Base-by-base conservation (phyloP, 352 stramenopile species). In the Phytopythium delawarense region DNA sequence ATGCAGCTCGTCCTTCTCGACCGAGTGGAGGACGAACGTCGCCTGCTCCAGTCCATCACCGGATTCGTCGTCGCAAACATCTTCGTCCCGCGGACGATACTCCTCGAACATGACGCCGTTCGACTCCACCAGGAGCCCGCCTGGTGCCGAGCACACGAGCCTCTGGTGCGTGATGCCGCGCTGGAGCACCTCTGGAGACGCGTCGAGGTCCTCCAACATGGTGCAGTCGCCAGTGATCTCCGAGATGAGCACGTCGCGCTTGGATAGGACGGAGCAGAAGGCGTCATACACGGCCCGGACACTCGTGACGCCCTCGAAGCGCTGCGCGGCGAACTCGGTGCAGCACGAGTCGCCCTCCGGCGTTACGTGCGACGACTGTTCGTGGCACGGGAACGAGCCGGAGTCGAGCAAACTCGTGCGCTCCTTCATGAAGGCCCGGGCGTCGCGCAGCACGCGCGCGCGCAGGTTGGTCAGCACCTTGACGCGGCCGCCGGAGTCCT, bases 1-100 rank as follows among this genome's bases (percentile, higher is more conserved):
- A 16, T 76, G 68, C 54, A 76, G 39, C 1, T 82, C 69, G 39
- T 82, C 71, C 34, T 67, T 67, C 16, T 76, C 74, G 15, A 79
- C 63, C 8, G 39, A 69, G 53, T 79, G 71, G 48, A 70, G 61
- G 2, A 69, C 69, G 15, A 76, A 63, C 21, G 67, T 48, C 18
- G 62, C 66, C 40, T 68, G 71, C 37, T 73, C 69, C 1, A 51
- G 61, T 5, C 62, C 66, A 35, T 57, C 58, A 5, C 59, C 63
- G 37, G 62, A 69, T 46, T 69, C 63, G 2, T 74, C 66, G 35
- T 54, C 28, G 25, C 49, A 23, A 16, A 20, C 49, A 15, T 39
- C 49, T 40, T 39, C 49, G 6, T 76, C 66, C 21, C 54, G 55
- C 7, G 68, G 58, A 12, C 71, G 60, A 21, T 74, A 74, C 23